Base-by-base conservation (phyloP, 768 basidiomycete species). In the Amanita jacksonii region DNA sequence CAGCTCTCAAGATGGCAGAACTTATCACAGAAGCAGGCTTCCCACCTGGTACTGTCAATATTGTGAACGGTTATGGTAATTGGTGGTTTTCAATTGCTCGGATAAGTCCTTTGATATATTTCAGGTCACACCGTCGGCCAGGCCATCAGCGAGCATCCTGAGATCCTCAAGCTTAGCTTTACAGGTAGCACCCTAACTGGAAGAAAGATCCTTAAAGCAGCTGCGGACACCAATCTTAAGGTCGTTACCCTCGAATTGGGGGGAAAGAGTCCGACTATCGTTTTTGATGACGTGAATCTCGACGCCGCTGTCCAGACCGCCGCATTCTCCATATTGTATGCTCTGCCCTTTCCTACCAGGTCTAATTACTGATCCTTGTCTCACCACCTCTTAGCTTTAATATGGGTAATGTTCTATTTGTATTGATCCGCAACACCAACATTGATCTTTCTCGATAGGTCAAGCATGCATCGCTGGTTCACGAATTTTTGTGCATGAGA, bases 401-500 rank as follows among this genome's bases (percentile, higher is more conserved):
- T n/a, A n/a, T n/a, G n/a, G n/a, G n/a, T n/a, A n/a, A n/a, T n/a
- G n/a, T n/a, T n/a, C n/a, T n/a, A n/a, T n/a, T n/a, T n/a, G n/a
- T n/a, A n/a, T n/a, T n/a, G n/a, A n/a, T n/a, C n/a, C n/a, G n/a
- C n/a, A n/a, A n/a, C n/a, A n/a, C n/a, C n/a, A n/a, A n/a, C n/a
- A n/a, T n/a, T n/a, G n/a, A n/a, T n/a, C n/a, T n/a, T n/a, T n/a
- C n/a, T n/a, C n/a, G n/a, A n/a, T n/a, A n/a, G n/a, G n/a, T n/a
- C n/a, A n/a, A n/a, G n/a, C n/a, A n/a, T n/a, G n/a, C n/a, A 79
- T 77, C 53, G 89, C 88, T 7, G 85, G 89, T 8, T 83, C 88
- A 7, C 77, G 92, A 38, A 83, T 93, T 48, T 91, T 76, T 55
- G 87, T 94, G 4, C 90, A 93, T 53, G 71, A 73, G 38, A 64